Evolutionary conservation across 768 basidiomycete genomes (phyloP).

Genomic region (Chalciporus pseudorubinellus): DNA sequence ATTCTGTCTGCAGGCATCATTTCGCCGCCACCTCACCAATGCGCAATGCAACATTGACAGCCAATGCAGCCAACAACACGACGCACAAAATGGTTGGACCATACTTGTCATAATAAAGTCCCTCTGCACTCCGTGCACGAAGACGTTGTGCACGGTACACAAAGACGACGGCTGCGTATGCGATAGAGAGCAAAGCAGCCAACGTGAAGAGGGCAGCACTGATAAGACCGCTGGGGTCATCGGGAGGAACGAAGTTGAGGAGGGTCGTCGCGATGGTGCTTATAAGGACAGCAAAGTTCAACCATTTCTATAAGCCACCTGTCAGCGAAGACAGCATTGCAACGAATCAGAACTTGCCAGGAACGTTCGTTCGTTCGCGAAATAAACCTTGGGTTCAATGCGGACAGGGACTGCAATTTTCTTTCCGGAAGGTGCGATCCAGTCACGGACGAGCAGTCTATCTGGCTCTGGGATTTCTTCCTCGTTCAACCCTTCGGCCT

Average conservation of each 20-base stretch:
- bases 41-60: conserved; percentile 72
- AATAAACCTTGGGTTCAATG: conserved; percentile 97
- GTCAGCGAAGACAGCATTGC: not conserved
- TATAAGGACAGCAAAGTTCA: conserved; percentile 82
- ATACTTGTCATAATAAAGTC: conserved; percentile 86
- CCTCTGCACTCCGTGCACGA: conserved; percentile 68
- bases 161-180: conserved; percentile 82
- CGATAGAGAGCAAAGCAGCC: conserved; percentile 83
- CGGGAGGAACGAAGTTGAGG: conserved; percentile 76
- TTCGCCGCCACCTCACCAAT: conserved; percentile 47
- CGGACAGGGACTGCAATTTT: conserved; percentile 91
- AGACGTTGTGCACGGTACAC: conserved; percentile 70
- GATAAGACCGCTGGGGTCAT: conserved; percentile 76
- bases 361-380: conserved; percentile 94
- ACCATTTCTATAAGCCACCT: conserved; percentile 66
- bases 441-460: conserved; percentile 60
- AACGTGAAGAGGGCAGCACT: conserved; percentile 87
- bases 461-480: conserved; percentile 43
- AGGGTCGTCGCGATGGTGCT: conserved; percentile 88
- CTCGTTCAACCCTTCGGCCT: conserved; percentile 36
- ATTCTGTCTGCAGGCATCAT: conserved; percentile 1
- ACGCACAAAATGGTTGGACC: conserved; percentile 77
- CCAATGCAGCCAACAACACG: conserved; percentile 65
- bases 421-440: conserved; percentile 83
- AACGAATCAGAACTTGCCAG: conserved; percentile 54